Conservation (phyloP, 2,329 filamentous ascomycete species). For the Xylaria sp. region DNA sequence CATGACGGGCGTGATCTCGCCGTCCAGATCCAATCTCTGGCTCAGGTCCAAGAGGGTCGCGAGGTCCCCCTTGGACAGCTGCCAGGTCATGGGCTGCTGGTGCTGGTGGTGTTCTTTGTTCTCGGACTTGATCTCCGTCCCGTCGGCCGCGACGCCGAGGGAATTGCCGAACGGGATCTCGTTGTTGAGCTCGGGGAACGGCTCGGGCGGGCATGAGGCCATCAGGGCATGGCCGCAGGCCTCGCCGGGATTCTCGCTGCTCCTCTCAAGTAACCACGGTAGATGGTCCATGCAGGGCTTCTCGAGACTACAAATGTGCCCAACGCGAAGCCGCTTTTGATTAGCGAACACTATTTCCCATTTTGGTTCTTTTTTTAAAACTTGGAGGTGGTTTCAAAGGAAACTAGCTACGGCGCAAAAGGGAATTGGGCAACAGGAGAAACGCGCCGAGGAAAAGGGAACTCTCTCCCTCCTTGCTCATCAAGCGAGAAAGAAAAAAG, state of each 20-base stretch:
- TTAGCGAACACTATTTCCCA: conserved; percentile 37
- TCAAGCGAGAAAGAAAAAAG: conserved; percentile 23
- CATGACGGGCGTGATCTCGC: conserved; percentile 93
- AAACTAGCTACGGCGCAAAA: conserved; percentile 4
- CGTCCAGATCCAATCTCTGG: conserved; percentile 73
- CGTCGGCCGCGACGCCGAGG: conserved; percentile 25
- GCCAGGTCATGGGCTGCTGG: conserved; percentile 63
- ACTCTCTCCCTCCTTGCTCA: conserved; percentile 19
- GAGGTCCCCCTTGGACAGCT: conserved; percentile 70
- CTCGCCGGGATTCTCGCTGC: conserved; percentile 55
- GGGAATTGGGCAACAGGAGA: background rate
- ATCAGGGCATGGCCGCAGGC: conserved; percentile 88
- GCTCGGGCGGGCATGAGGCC: conserved; percentile 78
- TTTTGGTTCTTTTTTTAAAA: no score
- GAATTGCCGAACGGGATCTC: conserved; percentile 50
- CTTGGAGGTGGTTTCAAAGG: background rate
- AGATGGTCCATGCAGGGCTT: conserved; percentile 90
- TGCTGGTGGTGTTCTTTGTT: conserved; percentile 28
- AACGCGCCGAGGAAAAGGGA: conserved; percentile 13
- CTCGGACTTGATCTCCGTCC: conserved; percentile 42
- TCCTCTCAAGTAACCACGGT: conserved; percentile 66
- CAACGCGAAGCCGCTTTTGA: conserved; percentile 35
- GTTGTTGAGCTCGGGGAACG: conserved; percentile 44
- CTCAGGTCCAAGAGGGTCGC: conserved; percentile 80
- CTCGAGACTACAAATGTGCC: conserved; percentile 63